Evolutionary conservation across 2,329 filamentous ascomycete species (phyloP), one percentile per base, ranked within the genome.

Genomic region (Fusarium sp.): DNA sequence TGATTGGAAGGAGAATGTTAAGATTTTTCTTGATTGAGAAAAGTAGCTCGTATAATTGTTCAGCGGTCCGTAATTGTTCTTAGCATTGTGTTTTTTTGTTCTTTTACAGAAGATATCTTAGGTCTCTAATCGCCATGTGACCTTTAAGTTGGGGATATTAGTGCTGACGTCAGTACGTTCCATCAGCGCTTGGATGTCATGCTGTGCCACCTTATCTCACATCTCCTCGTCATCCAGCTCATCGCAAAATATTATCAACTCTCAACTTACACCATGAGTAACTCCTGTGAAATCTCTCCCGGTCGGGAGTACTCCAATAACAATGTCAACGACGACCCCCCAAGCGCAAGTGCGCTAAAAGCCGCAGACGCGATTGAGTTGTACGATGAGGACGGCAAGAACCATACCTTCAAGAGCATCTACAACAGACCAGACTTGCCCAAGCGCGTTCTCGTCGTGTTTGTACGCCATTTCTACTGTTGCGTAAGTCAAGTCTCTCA

Each of bases 401-500:
- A 45, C 6, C 68, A 71, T 29, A 34, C 56, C 1, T 71, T 71
- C 30, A 59, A 50, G 18, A 72, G 64, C 38, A 43, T 66, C 20
- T 71, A 69, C 18, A 62, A 38, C 4, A 34, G 68, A 14, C 30
- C 56, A 7, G 49, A 42, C 3, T 1, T 14, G 2, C 42, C 64
- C 7, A 20, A 44, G 2, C 42, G 59, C 9, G 53, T 71, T 10
- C 56, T 71, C 12, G 55, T 71, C 5, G 52, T 71, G 2, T 71
- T 71, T 16, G 27, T 72, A 9, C 68, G 68, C 1, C 68, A 71
- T 22, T 71, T 71, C 12, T 71, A 56, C 14, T 72, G 68, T 11
- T 38, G 56, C 9, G 68, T 62, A 71, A 4, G 2, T 1, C 15
- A 18, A 9, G 6, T 22, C 27, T 8, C 2, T 3, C 3, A 0